Evolutionary conservation across 2,329 filamentous ascomycete genomes (phyloP), one percentile per base, ranked within the genome.

Genomic region (Cercospora janseana): DNA sequence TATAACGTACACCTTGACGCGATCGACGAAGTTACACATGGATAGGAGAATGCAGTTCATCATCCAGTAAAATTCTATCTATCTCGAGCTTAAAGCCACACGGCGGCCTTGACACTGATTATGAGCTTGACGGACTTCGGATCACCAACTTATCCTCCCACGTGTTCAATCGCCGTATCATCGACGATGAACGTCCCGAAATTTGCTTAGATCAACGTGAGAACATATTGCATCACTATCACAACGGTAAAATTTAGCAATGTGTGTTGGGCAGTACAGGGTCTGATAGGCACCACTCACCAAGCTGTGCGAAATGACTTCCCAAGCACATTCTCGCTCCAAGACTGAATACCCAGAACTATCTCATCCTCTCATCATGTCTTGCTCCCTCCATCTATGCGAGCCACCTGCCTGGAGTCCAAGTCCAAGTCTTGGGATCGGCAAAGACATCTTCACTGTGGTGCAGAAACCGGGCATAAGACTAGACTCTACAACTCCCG

Each of bases 111-210:
- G 12, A 32, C 46, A 3, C 27, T 18, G 5, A 41, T 35, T 35
- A 49, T 31, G 15, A 49, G 24, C 26, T 41, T 41, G 26, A 24
- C 46, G 12, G 35, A 41, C 18, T 49, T 49, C 3, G 46, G 46
- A 4, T 35, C 46, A 41, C 46, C 42, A 12, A 45, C 42, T 12
- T 45, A 45, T 15, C 42, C 42, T 13, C 34, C 28, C 42, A 45
- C 34, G 20, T 45, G 42, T 28, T 45, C 42, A 13, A 45, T 45
- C 3, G 27, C 42, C 15, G 13, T 6, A 21, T 45, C 42, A 18
- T 45, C 28, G 7, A 45, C 42, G 15, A 45, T 20, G 10, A 15
- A 32, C 10, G 42, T 45, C n/a, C 34, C 42, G 28, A 45, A 45
- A n/a, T 45, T 45, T 9, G 42, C 18, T 12, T 45, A 45, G 12